These are phyloP conservation scores for Boechera divaricarpa DNA, from an alignment of 345 rosid species.

Conservation along the genomic window DNA sequence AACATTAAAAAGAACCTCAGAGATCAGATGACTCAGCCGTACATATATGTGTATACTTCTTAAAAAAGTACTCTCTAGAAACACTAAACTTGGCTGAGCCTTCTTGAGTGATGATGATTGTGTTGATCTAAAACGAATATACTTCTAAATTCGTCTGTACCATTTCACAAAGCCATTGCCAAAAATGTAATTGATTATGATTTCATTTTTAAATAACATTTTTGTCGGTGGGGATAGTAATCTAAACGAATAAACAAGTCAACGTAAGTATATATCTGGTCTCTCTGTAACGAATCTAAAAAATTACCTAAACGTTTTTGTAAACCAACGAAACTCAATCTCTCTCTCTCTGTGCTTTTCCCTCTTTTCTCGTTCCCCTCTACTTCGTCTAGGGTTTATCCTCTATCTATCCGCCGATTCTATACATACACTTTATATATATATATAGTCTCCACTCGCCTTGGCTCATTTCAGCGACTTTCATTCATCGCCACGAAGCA, in stretches of 20 bases:
- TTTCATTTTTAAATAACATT: too few species aligned
- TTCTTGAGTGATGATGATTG: slow-evolving; percentile 18
- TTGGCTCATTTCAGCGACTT: background rate
- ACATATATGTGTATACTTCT: slow-evolving; percentile 24
- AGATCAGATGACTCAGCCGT: slow-evolving; percentile 17
- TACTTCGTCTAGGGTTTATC: slow-evolving; percentile 36
- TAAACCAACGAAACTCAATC: slow-evolving; percentile 35
- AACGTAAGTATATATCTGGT: background rate
- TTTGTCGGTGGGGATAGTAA: too few species aligned
- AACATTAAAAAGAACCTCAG: slow-evolving; percentile 9
- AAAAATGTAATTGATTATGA: background rate
- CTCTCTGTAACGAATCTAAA: background rate
- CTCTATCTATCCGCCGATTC: slow-evolving; percentile 38
- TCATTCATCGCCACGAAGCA: slow-evolving; percentile 4
- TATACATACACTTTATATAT: slow-evolving; percentile 13
- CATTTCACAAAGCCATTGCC: background rate
- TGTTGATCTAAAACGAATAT: slow-evolving; percentile 18
- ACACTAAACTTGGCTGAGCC: background rate
- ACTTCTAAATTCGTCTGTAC: slow-evolving; percentile 14
- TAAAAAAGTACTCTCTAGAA: background rate
- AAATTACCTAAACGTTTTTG: background rate
- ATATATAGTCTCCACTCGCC: background rate
- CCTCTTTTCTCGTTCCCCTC: slow-evolving; percentile 30
- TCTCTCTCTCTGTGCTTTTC: background rate
- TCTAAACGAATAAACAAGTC: background rate